Percentiles rank a stretch among this genome's conserved stretches.
These are phyloP conservation scores for Neurospora sp. DNA, from an alignment of 495 filamentous ascomycete species.

Conservation along the genomic window DNA sequence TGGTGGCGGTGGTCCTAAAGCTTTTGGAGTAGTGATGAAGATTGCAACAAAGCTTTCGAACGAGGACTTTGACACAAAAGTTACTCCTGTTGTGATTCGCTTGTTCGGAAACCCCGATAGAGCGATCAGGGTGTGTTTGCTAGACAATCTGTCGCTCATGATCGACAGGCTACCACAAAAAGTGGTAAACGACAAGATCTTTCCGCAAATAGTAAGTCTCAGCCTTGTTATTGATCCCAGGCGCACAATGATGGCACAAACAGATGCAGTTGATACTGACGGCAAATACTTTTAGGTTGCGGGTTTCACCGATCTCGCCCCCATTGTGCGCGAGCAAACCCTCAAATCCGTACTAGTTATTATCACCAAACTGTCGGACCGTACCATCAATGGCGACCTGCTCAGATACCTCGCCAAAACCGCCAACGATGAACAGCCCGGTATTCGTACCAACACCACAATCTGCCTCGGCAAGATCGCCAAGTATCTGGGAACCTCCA, in stretches of 20 bases:
- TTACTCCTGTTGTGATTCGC: slow-evolving; percentile 80
- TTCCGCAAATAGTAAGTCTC: slow-evolving; percentile 69
- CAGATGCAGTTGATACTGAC: slow-evolving; percentile 1
- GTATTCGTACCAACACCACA: slow-evolving; percentile 94
- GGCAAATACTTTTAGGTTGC: slow-evolving; percentile 43
- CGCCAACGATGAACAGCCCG: slow-evolving; percentile 93
- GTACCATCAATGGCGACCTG: slow-evolving; percentile 87
- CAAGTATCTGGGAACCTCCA: slow-evolving; percentile 68
- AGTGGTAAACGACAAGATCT: slow-evolving; percentile 91
- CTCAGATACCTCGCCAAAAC: slow-evolving; percentile 89
- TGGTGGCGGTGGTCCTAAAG: slow-evolving; percentile 89
- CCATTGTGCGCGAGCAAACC: slow-evolving; percentile 88
- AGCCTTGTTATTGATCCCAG: too few species aligned
- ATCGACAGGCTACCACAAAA: slow-evolving; percentile 85
- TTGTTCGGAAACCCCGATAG: slow-evolving; percentile 87
- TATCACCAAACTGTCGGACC: slow-evolving; percentile 80
- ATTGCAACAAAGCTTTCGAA: slow-evolving; percentile 76
- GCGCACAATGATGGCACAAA: too few species aligned
- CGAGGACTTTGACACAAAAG: slow-evolving; percentile 76
- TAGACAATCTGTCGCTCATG: slow-evolving; percentile 85
- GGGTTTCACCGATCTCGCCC: slow-evolving; percentile 85
- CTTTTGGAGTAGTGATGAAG: slow-evolving; percentile 78
- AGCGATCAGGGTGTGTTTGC: slow-evolving; percentile 80
- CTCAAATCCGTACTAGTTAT: slow-evolving; percentile 84
- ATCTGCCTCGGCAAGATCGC: slow-evolving; percentile 96